Base-by-base conservation (phyloP, 768 basidiomycete genomes). In the Psilocybe sp. region DNA sequence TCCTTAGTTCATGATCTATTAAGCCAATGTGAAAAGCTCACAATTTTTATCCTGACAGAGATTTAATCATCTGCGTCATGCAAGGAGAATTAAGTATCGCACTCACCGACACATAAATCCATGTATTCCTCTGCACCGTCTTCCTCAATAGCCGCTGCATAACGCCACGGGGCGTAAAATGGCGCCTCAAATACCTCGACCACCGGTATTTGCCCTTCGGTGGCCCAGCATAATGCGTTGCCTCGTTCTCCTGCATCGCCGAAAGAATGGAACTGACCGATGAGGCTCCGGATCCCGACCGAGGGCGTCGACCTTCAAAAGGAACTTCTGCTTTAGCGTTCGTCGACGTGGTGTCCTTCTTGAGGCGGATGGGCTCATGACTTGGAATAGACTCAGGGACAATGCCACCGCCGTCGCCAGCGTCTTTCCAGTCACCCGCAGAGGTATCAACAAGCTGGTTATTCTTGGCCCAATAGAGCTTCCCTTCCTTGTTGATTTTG, bases 51-150 rank as follows among this genome's bases (percentile, higher is more conserved):
- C 79, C 80, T 81, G 53, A 6, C 40, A 42, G 15, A 44, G 45
- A 42, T 43, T 28, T 46, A 44, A 31, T n/a, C 31, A 34, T 28
- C 5, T 9, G 14, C 2, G 31, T 4, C 3, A 8, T 15, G 12
- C 12, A 40, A 18, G 37, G 34, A n/a, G 19, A 19, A n/a, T n/a
- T 51, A 9, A 28, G 5, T 35, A 4, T 36, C 11, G 6, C 10
- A 47, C 76, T 55, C 57, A 82, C 83, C 44, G 80, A 71, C 8
- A 82, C 80, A 62, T 85, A 87, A 32, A 88, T 85, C 84, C 84
- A 87, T 2, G 82, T 84, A 62, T 85, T 81, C 33, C 72, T 67
- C 51, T 70, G 67, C 9, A 85, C 69, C 0, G 82, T 84, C 64
- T 82, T 84, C 43, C 80, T 64, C 44, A 86, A 62, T 42, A 86